A percentile compares a stretch with the other conserved stretches of the same genome.
Conservation (phyloP, 2,329 filamentous ascomycete species). For the Xylaria sp. region DNA sequence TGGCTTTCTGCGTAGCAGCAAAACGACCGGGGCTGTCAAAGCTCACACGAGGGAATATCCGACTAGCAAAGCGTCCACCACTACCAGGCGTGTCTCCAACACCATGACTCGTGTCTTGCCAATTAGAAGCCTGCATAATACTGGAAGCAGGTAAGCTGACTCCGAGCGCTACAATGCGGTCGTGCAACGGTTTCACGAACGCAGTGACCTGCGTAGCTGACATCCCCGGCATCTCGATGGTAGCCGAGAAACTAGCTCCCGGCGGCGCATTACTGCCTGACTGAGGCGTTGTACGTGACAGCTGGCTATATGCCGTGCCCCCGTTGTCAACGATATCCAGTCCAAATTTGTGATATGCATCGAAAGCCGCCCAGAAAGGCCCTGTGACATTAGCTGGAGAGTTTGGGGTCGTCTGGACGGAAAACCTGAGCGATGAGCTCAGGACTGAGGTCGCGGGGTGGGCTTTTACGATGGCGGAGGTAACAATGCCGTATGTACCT, state of each 20-base stretch:
- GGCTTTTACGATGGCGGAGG: slow-evolving; percentile 48
- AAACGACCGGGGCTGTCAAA: slow-evolving; percentile 44
- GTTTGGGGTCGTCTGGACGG: slow-evolving; percentile 29
- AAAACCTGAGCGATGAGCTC: slow-evolving; percentile 41
- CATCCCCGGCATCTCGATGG: slow-evolving; percentile 51
- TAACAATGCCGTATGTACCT: slow-evolving; percentile 50
- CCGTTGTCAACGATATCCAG: slow-evolving; percentile 51
- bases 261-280: slow-evolving; percentile 37
- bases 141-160: slow-evolving; percentile 44
- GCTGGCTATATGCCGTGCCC: slow-evolving; percentile 53
- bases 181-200: slow-evolving; percentile 52
- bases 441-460: slow-evolving; percentile 43
- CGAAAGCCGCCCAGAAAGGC: slow-evolving; percentile 50
- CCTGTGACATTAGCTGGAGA: slow-evolving; percentile 33
- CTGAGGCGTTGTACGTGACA: slow-evolving; percentile 39
- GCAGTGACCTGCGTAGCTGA: slow-evolving; percentile 41
- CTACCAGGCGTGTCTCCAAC: slow-evolving; percentile 48
- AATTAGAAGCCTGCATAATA: slow-evolving; percentile 47
- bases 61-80: slow-evolving; percentile 48
- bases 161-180: slow-evolving; percentile 49
- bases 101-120: slow-evolving; percentile 43
- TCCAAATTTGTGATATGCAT: slow-evolving; percentile 51
- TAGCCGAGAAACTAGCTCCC: slow-evolving; percentile 50
- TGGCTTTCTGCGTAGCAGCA: slow-evolving; percentile 45
- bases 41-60: slow-evolving; percentile 49